Base-by-base conservation (phyloP, 202 grass and related monocot species). In the Schoenoplectus tabernaemontani region DNA sequence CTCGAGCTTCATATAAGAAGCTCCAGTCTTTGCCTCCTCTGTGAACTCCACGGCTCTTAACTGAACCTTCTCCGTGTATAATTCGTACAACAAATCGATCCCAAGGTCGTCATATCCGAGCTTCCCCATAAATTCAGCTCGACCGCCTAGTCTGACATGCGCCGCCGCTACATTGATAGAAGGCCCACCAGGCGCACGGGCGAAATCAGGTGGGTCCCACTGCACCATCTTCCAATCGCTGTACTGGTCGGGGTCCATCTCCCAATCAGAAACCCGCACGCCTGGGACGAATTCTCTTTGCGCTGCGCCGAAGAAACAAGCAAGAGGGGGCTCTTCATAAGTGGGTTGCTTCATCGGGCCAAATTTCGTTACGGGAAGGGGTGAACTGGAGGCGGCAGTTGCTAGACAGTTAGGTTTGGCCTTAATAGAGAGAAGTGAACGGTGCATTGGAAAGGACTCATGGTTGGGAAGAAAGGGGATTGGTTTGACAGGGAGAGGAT, bases 141-240 rank as follows among this genome's bases (percentile, higher is more conserved):
- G 87, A 43, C 89, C 95, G 68, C 95, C 91, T 20, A 92, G 86
- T 24, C 91, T 81, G 54, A 70, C 70, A 85, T 86, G 87, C 33
- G 89, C 89, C 39, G 93, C 80, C 3, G 95, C 95, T 6, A 97
- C 95, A 63, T 97, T 94, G 86, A 86, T 90, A 0, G 84, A 83
- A 0, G 91, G 81, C 22, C 91, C 93, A n/a, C 95, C 91, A 0
- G 89, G 91, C 1, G 91, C 78, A 10, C 89, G 88, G n/a, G 78
- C 95, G 77, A 97, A 97, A 77, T 97, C 91, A 9, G 87, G 95
- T 33, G 95, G 95, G 58, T 84, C 86, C 91, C 89, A 97, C 38
- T 97, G 95, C 78, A 92, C 67, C 81, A 90, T 84, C 78, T 67
- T 78, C 95, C 95, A 94, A 1, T 89, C 78, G 70, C 86, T 88